Conservation (phyloP, 202 grass and related monocot genomes). For the Panicum virgatum region DNA sequence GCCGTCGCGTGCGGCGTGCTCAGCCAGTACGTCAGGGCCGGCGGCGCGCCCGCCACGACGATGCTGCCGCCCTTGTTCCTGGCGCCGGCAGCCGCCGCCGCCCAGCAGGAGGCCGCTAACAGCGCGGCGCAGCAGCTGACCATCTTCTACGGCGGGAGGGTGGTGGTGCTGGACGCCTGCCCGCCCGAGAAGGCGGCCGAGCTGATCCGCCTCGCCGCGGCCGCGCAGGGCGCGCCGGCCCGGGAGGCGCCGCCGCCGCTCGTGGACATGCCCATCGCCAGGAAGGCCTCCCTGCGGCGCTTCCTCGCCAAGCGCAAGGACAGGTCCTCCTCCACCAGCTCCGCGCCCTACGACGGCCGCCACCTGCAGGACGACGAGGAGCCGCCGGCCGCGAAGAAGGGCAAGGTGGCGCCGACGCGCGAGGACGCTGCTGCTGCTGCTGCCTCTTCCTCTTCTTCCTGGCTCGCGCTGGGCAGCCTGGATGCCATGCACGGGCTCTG, state of each 20-base stretch:
- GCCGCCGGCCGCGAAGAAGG: constrained; percentile 35
- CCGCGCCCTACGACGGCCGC: neutral
- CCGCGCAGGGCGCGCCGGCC: neutral
- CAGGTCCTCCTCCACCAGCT: constrained; percentile 24
- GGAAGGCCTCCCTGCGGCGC: constrained; percentile 72
- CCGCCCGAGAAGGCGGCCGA: constrained; percentile 57
- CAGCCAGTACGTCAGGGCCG: constrained; percentile 58
- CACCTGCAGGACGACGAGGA: neutral
- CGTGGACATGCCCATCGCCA: constrained; percentile 72
- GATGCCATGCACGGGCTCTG: constrained; percentile 32
- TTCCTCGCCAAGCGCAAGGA: constrained; percentile 94
- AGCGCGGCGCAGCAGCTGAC: constrained; percentile 50
- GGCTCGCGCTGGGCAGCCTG: constrained; percentile 40
- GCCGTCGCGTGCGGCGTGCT: constrained; percentile 70
- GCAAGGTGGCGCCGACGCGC: neutral
- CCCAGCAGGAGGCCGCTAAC: neutral
- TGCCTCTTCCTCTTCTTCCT: constrained; percentile 17
- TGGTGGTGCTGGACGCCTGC: constrained; percentile 68
- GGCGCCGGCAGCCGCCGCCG: constrained; percentile 1
- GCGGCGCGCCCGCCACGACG: constrained; percentile 9
- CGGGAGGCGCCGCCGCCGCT: neutral
- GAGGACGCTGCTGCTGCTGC: neutral
- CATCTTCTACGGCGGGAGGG: constrained; percentile 78
- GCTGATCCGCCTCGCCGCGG: constrained; percentile 62
- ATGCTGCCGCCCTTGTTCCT: neutral